These are phyloP conservation scores for Calophaca sinica DNA, from an alignment of 306 rosid genomes.

Conservation along the genomic window DNA sequence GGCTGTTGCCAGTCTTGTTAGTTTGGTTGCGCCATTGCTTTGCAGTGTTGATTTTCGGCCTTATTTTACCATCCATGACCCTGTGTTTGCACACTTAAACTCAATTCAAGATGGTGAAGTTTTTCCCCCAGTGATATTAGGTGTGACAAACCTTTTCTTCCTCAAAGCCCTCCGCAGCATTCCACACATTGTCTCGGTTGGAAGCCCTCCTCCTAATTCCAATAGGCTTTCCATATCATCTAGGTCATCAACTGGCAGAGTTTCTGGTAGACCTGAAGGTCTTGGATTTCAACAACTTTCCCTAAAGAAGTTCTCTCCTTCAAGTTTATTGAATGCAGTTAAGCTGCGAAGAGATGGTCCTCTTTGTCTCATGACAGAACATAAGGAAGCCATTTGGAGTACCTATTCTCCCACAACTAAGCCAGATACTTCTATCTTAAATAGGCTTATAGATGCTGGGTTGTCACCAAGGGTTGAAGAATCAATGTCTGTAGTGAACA, in stretches of 20 bases:
- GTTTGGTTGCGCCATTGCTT: conserved; percentile 91
- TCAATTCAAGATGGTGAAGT: conserved; percentile 71
- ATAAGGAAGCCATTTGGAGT: conserved; percentile 96
- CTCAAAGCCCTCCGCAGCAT: conserved; percentile 81
- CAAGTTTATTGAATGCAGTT: conserved; percentile 79
- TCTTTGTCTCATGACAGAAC: conserved; percentile 96
- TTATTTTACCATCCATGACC: conserved; percentile 93
- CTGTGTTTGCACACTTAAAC: conserved; percentile 76
- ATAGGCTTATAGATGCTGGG: conserved; percentile 93
- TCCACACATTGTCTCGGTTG: conserved; percentile 87
- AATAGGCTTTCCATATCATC: conserved; percentile 54
- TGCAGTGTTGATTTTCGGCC: conserved; percentile 93
- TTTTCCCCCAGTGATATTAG: conserved; percentile 85
- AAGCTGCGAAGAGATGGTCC: conserved; percentile 93
- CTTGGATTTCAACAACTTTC: conserved; percentile 82
- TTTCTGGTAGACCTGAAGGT: conserved; percentile 64
- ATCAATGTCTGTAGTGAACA: conserved; percentile 93
- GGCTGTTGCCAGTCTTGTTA: conserved; percentile 95
- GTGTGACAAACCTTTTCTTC: conserved; percentile 94
- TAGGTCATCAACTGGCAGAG: conserved; percentile 69
- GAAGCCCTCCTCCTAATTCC: conserved; percentile 80
- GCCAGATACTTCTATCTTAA: conserved; percentile 88
- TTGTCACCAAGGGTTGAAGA: conserved; percentile 84
- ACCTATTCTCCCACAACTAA: conserved; percentile 79
- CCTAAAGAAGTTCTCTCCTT: conserved; percentile 78